Percentiles rank a stretch among this genome's conserved stretches.
phyloP scores from a whole-genome alignment of 495 filamentous ascomycete genomes.

The Penicillium lagena region DNA sequence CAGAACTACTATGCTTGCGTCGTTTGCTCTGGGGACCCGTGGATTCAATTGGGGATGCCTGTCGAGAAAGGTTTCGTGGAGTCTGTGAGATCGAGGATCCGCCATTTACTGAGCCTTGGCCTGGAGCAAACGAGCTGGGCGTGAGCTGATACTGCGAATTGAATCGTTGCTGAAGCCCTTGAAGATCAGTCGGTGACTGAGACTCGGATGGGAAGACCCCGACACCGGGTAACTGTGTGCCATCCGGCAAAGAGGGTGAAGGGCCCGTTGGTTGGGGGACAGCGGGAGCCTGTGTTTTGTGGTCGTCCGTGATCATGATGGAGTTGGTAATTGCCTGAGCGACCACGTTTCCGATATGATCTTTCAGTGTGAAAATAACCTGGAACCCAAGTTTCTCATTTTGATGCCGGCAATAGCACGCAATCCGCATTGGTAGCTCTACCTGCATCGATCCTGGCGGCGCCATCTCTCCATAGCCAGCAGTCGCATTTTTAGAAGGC shows the following conservation, averaged over 20 bases:
- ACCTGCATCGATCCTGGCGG: conserved; percentile 64
- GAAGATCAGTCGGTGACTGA: conserved; percentile 47
- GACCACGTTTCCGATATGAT: conserved; percentile 63
- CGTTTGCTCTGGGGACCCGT: conserved; percentile 59
- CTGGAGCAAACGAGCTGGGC: conserved; percentile 27
- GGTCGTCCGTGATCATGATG: conserved; percentile 95
- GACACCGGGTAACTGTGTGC: conserved; percentile 36
- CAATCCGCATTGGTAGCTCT: conserved; percentile 87
- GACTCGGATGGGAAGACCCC: conserved; percentile 38
- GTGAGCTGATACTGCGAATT: conserved; percentile 37
- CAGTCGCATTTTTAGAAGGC: conserved; percentile 34
- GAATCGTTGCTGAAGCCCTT: conserved; percentile 44
- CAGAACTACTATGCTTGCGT: conserved; percentile 62
- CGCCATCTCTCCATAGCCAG: conserved; percentile 24
- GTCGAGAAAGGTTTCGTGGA: conserved; percentile 61
- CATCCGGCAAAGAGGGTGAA: conserved; percentile 34
- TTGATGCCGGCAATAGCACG: conserved; percentile 94
- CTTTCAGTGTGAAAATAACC: conserved; percentile 90
- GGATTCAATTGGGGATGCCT: conserved; percentile 61
- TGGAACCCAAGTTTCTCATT: conserved; percentile 86
- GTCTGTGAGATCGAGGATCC: conserved; percentile 44
- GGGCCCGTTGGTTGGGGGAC: conserved; percentile 28
- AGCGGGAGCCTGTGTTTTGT: conserved; percentile 68
- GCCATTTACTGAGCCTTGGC: conserved; percentile 28
- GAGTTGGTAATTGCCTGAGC: conserved; percentile 80